Conservation (phyloP, 1,284 basidiomycete species). For the Naganishia cerealis region DNA sequence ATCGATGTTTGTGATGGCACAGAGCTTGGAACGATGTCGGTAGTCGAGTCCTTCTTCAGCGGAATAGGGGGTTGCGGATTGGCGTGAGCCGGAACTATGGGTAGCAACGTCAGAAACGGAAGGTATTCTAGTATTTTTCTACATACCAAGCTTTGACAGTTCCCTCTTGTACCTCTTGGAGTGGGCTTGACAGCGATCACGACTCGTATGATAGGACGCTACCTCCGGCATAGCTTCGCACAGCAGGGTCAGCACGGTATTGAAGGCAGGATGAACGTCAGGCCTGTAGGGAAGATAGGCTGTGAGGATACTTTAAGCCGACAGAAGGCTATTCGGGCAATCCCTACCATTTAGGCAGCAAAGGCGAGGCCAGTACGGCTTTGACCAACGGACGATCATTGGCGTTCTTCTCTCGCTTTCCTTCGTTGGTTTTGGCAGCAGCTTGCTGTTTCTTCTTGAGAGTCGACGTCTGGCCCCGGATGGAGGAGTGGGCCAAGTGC, state of each 20-base stretch:
- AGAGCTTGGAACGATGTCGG: background rate
- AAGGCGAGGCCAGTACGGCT: slow-evolving; percentile 31
- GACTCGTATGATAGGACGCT: slow-evolving; percentile 14
- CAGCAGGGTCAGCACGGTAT: slow-evolving; percentile 9
- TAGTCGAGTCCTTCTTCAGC: background rate
- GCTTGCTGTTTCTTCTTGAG: slow-evolving; percentile 21
- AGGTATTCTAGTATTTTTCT: background rate
- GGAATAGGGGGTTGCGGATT: background rate
- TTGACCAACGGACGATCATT: slow-evolving; percentile 25
- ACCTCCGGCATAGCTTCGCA: slow-evolving; percentile 19
- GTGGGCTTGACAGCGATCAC: slow-evolving; percentile 7
- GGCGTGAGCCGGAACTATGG: background rate
- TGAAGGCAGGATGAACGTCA: background rate
- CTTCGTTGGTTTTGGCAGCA: background rate
- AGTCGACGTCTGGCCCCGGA: slow-evolving; percentile 29
- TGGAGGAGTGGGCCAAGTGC: slow-evolving; percentile 32
- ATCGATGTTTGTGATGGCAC: background rate
- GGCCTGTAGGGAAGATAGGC: slow-evolving; percentile 11
- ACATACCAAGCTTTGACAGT: slow-evolving; percentile 4
- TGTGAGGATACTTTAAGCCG: background rate
- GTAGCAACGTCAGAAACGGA: background rate
- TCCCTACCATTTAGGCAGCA: slow-evolving; percentile 23
- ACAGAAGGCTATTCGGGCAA: background rate
- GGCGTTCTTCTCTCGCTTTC: background rate
- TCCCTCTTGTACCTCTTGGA: background rate